phyloP scores from a whole-genome alignment of 75 land plant genomes.

The Selaginella moellendorffii region DNA sequence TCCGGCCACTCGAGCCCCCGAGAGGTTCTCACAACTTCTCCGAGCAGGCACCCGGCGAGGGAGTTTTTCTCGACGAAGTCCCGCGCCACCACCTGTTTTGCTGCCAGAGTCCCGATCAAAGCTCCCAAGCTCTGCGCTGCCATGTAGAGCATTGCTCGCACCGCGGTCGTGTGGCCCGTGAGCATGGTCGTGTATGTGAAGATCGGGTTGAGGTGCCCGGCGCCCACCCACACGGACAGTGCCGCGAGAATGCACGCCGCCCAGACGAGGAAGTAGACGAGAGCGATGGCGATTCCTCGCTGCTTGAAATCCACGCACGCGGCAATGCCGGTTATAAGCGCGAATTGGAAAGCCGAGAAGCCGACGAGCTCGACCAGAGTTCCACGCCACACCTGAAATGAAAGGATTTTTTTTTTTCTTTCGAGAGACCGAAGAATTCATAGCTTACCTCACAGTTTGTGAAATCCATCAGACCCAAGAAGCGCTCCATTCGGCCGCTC shows the following conservation, averaged over 20 bases:
- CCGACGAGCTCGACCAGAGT: constrained; percentile 26
- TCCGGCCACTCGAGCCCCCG: constrained; percentile 9
- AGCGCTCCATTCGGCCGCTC: neutral
- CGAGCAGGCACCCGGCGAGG: constrained; percentile 27
- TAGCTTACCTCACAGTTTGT: neutral
- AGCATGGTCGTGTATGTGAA: constrained; percentile 30
- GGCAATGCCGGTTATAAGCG: constrained; percentile 11
- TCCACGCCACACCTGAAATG: constrained; percentile 36
- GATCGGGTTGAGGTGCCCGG: constrained; percentile 41
- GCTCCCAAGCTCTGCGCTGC: constrained; percentile 29
- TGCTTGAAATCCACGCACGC: constrained; percentile 21
- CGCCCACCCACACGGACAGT: constrained; percentile 34
- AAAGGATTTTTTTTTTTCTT: no score
- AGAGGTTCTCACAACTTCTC: neutral
- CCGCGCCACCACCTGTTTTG: constrained; percentile 17
- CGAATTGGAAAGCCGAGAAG: constrained; percentile 26
- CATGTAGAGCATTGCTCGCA: constrained; percentile 24
- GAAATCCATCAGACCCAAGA: neutral
- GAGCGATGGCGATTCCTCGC: constrained; percentile 17
- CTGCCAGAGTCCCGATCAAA: constrained; percentile 21
- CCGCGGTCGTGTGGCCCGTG: constrained; percentile 26
- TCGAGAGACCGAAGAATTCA: no score
- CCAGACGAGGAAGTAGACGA: constrained; percentile 16
- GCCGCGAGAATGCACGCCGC: constrained; percentile 24
- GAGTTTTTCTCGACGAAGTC: constrained; percentile 2